Evolutionary conservation across 768 basidiomycete genomes (phyloP).

Genomic region (Megacollybia marginata): DNA sequence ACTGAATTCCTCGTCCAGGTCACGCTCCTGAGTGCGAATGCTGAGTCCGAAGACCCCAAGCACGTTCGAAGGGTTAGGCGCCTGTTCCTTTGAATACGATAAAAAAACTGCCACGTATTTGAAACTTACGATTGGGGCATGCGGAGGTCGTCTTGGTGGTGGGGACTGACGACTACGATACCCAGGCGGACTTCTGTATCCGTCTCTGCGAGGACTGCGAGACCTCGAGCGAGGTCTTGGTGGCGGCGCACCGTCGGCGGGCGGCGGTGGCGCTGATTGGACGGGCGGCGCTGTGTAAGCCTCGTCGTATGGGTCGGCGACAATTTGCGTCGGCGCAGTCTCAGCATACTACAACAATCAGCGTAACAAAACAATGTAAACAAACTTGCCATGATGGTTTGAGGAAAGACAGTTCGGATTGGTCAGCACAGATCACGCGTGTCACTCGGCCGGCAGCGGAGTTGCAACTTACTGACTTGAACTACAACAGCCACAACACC

Average conservation of each 20-base stretch:
- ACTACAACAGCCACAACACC: not conserved
- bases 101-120: constrained; percentile 7
- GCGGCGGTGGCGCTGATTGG: constrained; percentile 27
- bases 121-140: constrained; percentile 66
- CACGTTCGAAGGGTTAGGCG: constrained; percentile 80
- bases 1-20: constrained; percentile 90
- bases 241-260: constrained; percentile 45
- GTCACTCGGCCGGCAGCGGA: too few species aligned
- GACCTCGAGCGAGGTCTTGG: constrained; percentile 67
- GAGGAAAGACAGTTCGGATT: too few species aligned
- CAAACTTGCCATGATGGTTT: too few species aligned
- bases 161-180: constrained; percentile 51
- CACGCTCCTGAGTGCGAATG: constrained; percentile 88
- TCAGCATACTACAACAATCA: constrained; percentile 53
- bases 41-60: constrained; percentile 98
- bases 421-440: too few species aligned
- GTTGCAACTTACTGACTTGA: too few species aligned
- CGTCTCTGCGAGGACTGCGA: constrained; percentile 49
- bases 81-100: constrained; percentile 49
- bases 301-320: constrained; percentile 75
- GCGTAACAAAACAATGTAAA: not conserved
- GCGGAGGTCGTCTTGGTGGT: constrained; percentile 54
- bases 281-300: constrained; percentile 66
- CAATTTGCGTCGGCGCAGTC: constrained; percentile 37
- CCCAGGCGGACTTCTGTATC: constrained; percentile 47